These are phyloP conservation scores for Yamadazyma epiphylla DNA, from an alignment of 1,139 yeast genomes.

Conservation along the genomic window DNA sequence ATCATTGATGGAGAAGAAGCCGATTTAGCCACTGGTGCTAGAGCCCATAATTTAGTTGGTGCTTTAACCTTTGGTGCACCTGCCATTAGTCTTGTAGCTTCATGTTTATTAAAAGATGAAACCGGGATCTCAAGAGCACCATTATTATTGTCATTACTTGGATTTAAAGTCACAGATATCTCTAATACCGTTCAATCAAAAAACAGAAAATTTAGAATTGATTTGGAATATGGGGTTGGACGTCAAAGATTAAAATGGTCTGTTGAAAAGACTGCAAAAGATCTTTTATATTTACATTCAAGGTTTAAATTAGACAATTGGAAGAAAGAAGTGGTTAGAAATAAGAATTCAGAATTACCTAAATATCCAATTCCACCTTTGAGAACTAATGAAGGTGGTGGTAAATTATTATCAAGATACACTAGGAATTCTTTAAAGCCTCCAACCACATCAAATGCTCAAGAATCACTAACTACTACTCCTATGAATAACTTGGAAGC, in stretches of 20 bases:
- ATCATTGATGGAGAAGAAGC: conserved; percentile 17
- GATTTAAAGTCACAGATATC: conserved; percentile 57
- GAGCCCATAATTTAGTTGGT: conserved; percentile 63
- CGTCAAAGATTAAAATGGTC: conserved; percentile 77
- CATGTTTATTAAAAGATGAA: conserved; percentile 75
- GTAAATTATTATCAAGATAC: conserved; percentile 2
- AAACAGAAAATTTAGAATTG: conserved; percentile 58
- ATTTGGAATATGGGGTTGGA: conserved; percentile 88
- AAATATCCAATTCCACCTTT: conserved; percentile 30
- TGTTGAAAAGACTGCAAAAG: conserved; percentile 68
- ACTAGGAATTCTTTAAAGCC: conserved; percentile 1
- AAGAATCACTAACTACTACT: background rate
- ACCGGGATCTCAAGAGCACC: conserved; percentile 80
- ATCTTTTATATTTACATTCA: conserved; percentile 65
- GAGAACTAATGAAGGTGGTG: conserved; percentile 9
- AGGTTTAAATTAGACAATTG: conserved; percentile 52
- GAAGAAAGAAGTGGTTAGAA: conserved; percentile 30
- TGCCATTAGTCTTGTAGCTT: conserved; percentile 71
- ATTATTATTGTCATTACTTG: conserved; percentile 66
- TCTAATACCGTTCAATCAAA: conserved; percentile 39
- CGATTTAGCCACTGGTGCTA: conserved; percentile 33
- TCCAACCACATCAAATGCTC: background rate
- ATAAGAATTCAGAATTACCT: conserved; percentile 23
- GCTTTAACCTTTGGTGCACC: conserved; percentile 75
- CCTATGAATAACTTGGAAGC: background rate